phyloP scores from a whole-genome alignment of 176 grass and related monocot species.

The Triticum urartu region DNA sequence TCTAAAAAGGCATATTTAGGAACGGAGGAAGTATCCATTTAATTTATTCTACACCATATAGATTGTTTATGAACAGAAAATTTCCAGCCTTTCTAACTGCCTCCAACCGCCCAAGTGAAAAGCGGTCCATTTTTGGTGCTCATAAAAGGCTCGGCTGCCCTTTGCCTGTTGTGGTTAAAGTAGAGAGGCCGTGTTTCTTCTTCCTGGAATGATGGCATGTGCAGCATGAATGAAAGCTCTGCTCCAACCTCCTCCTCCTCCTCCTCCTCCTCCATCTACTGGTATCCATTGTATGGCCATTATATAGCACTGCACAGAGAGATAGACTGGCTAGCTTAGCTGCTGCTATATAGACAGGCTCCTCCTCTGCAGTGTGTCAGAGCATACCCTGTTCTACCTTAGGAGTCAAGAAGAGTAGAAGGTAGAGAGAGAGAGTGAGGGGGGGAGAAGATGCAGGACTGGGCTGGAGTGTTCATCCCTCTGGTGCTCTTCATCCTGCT shows the following conservation, averaged over 20 bases:
- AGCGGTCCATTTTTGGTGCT: neutral
- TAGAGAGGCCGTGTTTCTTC: neutral
- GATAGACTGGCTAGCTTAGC: neutral
- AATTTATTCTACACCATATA: too few relatives aligned
- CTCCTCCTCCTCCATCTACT: neutral
- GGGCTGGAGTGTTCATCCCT: conserved; percentile 64
- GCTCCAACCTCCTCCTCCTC: conserved; percentile 9
- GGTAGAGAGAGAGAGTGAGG: neutral
- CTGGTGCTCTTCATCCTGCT: conserved; percentile 65
- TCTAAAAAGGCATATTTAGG: too few relatives aligned
- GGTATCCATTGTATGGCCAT: neutral
- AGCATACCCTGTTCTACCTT: neutral
- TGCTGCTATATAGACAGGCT: neutral
- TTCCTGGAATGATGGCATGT: neutral
- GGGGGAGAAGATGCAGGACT: conserved; percentile 52
- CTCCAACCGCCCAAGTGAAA: neutral
- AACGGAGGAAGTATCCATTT: too few relatives aligned
- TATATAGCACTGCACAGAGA: neutral
- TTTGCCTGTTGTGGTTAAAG: neutral
- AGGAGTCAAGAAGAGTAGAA: neutral
- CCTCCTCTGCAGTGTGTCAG: neutral
- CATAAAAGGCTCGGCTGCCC: neutral
- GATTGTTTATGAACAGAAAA: too few relatives aligned
- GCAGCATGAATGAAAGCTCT: conserved; percentile 25
- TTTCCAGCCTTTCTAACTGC: too few relatives aligned